Evolutionary conservation across 805 yeast species (phyloP).

Genomic region (Metschnikowia reukaufii): DNA sequence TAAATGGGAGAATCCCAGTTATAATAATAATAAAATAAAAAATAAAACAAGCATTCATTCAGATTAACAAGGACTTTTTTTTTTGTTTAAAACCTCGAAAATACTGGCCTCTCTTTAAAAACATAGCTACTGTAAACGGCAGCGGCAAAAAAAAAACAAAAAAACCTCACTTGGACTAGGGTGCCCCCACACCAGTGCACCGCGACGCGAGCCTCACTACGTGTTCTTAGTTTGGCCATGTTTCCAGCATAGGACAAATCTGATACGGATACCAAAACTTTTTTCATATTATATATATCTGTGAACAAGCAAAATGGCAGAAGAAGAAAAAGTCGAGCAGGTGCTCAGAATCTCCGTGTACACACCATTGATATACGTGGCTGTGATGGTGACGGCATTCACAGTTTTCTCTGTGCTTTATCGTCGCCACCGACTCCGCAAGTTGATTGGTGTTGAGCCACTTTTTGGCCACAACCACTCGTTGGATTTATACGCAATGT

Average conservation of each 20-base stretch:
- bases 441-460: slow-evolving; percentile 62
- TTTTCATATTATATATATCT: not conserved
- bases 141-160: too few relatives aligned
- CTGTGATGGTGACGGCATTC: slow-evolving; percentile 63
- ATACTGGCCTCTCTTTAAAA: too few relatives aligned
- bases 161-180: too few relatives aligned
- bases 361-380: slow-evolving; percentile 78
- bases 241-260: not conserved
- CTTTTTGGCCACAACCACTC: slow-evolving; percentile 71
- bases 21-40: too few relatives aligned
- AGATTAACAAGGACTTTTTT: too few relatives aligned
- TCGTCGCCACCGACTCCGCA: slow-evolving; percentile 53
- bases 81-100: too few relatives aligned
- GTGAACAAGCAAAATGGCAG: slow-evolving; percentile 14
- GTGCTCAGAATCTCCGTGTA: slow-evolving; percentile 38
- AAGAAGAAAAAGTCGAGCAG: slow-evolving; percentile 22
- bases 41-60: too few relatives aligned
- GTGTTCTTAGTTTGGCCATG: slow-evolving; percentile 1
- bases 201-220: slow-evolving; percentile 2
- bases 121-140: too few relatives aligned
- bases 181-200: slow-evolving; percentile 6
- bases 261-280: not conserved
- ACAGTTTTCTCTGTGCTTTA: slow-evolving; percentile 68
- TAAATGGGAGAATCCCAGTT: too few relatives aligned
- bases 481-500: slow-evolving; percentile 58